These are phyloP conservation scores for Plantago elongata DNA, from an alignment of 257 asterid species.

Conservation along the genomic window DNA sequence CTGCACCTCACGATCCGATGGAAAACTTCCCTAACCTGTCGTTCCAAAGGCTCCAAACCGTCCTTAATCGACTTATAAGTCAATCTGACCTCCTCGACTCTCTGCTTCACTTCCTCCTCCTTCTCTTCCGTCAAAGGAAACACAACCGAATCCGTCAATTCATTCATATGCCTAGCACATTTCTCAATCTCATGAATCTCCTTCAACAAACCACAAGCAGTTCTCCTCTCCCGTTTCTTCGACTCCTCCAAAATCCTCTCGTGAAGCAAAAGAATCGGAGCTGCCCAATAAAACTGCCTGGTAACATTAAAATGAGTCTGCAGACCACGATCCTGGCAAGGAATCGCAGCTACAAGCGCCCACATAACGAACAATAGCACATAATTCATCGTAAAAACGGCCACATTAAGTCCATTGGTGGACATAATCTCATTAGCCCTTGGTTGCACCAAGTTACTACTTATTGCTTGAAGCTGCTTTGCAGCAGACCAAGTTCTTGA, in stretches of 20 bases:
- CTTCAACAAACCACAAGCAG: slow-evolving; percentile 65
- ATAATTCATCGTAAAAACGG: slow-evolving; percentile 76
- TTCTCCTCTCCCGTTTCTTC: slow-evolving; percentile 64
- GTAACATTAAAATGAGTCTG: slow-evolving; percentile 52
- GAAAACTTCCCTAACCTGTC: slow-evolving; percentile 72
- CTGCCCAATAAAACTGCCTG: slow-evolving; percentile 62
- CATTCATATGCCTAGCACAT: slow-evolving; percentile 51
- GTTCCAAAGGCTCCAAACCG: slow-evolving; percentile 77
- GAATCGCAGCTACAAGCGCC: slow-evolving; percentile 96
- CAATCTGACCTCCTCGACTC: slow-evolving; percentile 48
- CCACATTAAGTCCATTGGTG: slow-evolving; percentile 57
- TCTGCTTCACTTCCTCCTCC: slow-evolving; percentile 61
- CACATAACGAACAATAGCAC: slow-evolving; percentile 77
- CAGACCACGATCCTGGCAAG: slow-evolving; percentile 95
- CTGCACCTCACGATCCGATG: slow-evolving; percentile 77
- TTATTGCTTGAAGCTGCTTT: slow-evolving; percentile 75
- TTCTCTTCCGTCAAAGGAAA: slow-evolving; percentile 62
- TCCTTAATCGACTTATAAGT: slow-evolving; percentile 48
- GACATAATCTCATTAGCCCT: slow-evolving; percentile 49
- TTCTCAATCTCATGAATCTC: slow-evolving; percentile 78
- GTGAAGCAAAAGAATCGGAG: slow-evolving; percentile 53
- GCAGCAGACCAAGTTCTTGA: slow-evolving; percentile 96
- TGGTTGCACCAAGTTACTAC: slow-evolving; percentile 58
- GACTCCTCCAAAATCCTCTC: slow-evolving; percentile 83
- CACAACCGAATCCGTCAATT: slow-evolving; percentile 44